phyloP scores from a whole-genome alignment of 495 filamentous ascomycete species.

The Penicillium salamii region DNA sequence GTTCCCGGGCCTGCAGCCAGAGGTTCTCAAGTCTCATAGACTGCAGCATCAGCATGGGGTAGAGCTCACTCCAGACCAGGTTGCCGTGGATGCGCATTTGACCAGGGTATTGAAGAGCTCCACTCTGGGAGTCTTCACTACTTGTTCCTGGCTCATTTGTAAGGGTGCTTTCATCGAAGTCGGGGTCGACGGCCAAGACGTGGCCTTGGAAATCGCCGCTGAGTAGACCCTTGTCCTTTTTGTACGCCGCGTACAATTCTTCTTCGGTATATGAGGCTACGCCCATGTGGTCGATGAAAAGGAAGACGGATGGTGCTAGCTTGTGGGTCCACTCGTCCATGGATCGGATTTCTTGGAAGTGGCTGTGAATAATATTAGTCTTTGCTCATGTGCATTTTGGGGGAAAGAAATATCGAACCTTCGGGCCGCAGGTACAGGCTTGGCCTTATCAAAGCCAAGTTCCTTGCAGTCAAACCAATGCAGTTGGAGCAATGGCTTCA shows the following conservation, averaged over 20 bases:
- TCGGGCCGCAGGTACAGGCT: neutral
- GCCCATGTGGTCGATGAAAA: constrained; percentile 9
- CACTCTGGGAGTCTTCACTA: neutral
- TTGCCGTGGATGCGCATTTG: constrained; percentile 13
- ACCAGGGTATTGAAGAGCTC: constrained; percentile 6
- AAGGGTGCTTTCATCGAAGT: constrained; percentile 1
- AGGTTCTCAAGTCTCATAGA: constrained; percentile 4
- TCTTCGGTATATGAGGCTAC: constrained; percentile 3
- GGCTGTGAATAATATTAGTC: constrained; percentile 3
- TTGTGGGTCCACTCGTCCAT: neutral
- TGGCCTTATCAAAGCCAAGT: constrained; percentile 1
- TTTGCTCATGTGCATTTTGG: neutral
- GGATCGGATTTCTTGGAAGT: constrained; percentile 7
- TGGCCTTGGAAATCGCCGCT: constrained; percentile 2
- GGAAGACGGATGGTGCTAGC: constrained; percentile 4
- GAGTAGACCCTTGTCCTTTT: neutral
- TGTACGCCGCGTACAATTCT: neutral
- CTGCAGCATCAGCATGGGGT: constrained; percentile 1
- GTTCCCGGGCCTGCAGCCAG: constrained; percentile 12
- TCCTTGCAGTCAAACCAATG: constrained; percentile 21
- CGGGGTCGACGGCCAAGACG: constrained; percentile 11
- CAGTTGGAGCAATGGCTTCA: constrained; percentile 11
- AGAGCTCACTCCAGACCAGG: constrained; percentile 21
- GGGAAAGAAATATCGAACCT: neutral
- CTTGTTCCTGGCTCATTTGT: neutral